Evolutionary conservation across 148 eudicot genomes (phyloP).

Genomic region (Silene uniflora): DNA sequence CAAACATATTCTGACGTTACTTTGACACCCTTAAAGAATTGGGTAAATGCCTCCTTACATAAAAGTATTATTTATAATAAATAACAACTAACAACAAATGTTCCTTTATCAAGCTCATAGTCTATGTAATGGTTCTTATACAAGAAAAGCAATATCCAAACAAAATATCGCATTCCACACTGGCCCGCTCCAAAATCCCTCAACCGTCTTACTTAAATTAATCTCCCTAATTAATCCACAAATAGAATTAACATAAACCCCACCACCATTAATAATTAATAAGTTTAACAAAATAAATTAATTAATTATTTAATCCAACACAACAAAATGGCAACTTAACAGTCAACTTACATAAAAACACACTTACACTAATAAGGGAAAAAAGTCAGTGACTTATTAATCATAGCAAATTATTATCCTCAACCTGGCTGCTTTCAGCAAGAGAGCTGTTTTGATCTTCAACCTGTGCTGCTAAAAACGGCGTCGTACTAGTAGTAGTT

Average conservation of each 20-base stretch:
- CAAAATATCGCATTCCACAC: not conserved
- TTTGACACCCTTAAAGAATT: not conserved
- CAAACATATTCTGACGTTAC: constrained; percentile 20
- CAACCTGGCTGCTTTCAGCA: constrained; percentile 31
- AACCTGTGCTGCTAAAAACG: not conserved
- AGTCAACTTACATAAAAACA: not conserved
- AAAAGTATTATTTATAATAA: not conserved
- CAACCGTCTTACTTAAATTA: no score
- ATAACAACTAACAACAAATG: not conserved
- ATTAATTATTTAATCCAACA: not conserved
- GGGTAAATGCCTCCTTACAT: not conserved
- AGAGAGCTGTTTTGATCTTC: constrained; percentile 30
- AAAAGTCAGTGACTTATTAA: not conserved
- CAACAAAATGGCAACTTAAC: not conserved
- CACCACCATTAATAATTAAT: no score
- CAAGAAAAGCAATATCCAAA: constrained; percentile 4
- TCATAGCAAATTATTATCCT: constrained; percentile 14
- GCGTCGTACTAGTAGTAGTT: not conserved
- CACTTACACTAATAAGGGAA: not conserved
- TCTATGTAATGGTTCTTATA: constrained; percentile 1
- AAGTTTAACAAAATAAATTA: no score
- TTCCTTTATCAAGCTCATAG: constrained; percentile 2
- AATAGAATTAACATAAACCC: no score
- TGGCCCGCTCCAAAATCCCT: not conserved
- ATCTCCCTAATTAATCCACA: no score